Evolutionary conservation across 1,284 basidiomycete genomes (phyloP), one percentile per base, ranked within the genome.

Genomic region (Tilletia horrida): DNA sequence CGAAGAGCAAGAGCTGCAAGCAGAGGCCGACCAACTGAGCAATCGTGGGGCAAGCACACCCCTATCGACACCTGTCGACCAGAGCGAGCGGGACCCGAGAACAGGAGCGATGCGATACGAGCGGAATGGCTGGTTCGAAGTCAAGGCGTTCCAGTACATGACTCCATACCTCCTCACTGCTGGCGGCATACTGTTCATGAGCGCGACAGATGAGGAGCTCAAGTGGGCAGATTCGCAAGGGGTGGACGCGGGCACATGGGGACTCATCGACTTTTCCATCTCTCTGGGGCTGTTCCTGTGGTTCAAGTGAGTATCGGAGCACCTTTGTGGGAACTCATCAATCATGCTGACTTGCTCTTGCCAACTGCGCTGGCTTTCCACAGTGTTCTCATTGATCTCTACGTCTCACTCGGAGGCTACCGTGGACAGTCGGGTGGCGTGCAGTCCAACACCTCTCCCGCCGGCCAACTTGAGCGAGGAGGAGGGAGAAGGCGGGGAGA

Each of bases 121-220:
- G 14, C n/a, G 31, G 4, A 40, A 29, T 7, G 69, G 67, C 61
- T 74, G 73, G 73, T 76, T 69, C 23, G 72, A 72, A 0, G 71
- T 77, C 27, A 50, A 66, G 16, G 71, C 75, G 3, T 79, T 79
- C 64, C 78, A 79, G 64, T 81, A 78, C 63, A 57, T 80, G 66
- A 76, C 79, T 1, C 73, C 77, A 1, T 80, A 76, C 64, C 71
- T 81, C 35, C 69, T 81, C 1, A 73, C 76, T 0, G 70, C 70
- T 1, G 71, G 73, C 3, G 79, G 78, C 8, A 72, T 79, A 44
- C 70, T 80, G 23, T 80, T 80, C 71, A 81, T 80, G 79, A 76
- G 73, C n/a, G 79, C 76, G 9, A 81, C 79, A 1, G 78, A 81
- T 63, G 79, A 81, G 57, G 79, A 81, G 71, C 67, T 81, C 67